phyloP scores from a whole-genome alignment of 768 basidiomycete species.

The Trametes sanguinea region DNA sequence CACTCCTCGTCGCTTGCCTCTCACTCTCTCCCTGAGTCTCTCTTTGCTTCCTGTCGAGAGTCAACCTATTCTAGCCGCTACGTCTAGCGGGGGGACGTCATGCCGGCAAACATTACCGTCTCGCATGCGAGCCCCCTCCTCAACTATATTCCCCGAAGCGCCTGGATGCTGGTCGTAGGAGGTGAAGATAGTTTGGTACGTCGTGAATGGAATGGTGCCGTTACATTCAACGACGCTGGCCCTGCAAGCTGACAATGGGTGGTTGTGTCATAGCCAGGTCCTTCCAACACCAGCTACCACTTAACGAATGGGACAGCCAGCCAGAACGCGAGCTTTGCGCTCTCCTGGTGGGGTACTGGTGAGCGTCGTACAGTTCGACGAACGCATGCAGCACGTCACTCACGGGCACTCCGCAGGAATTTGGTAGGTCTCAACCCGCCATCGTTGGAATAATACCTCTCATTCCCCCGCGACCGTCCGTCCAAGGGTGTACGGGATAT shows the following conservation, averaged over 20 bases:
- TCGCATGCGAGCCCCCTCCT: conserved; percentile 27
- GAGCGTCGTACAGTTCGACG: not conserved
- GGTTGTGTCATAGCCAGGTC: not conserved
- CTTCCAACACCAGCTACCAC: conserved; percentile 17
- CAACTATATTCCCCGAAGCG: conserved; percentile 25
- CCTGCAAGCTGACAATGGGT: not conserved
- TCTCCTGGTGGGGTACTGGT: conserved; percentile 25
- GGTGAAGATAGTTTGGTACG: conserved; percentile 18
- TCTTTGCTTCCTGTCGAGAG: not conserved
- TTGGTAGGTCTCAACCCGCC: not conserved
- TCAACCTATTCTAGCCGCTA: too few relatives aligned
- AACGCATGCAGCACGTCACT: too few relatives aligned
- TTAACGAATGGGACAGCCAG: conserved; percentile 12
- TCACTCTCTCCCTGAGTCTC: not conserved
- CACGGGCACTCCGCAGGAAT: not conserved
- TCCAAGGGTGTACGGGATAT: conserved; percentile 22
- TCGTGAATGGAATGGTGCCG: not conserved
- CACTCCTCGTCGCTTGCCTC: too few relatives aligned
- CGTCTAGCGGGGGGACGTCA: not conserved
- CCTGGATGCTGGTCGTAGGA: conserved; percentile 22
- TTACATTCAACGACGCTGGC: too few relatives aligned
- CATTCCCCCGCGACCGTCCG: too few relatives aligned
- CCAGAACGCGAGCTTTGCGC: conserved; percentile 15
- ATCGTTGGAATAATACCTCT: too few relatives aligned
- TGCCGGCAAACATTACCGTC: conserved; percentile 25